A percentile compares a stretch with the other conserved stretches of the same genome.
These are phyloP conservation scores for Zymoseptoria ardabiliae DNA, from an alignment of 2,329 filamentous ascomycete genomes.

Conservation along the genomic window DNA sequence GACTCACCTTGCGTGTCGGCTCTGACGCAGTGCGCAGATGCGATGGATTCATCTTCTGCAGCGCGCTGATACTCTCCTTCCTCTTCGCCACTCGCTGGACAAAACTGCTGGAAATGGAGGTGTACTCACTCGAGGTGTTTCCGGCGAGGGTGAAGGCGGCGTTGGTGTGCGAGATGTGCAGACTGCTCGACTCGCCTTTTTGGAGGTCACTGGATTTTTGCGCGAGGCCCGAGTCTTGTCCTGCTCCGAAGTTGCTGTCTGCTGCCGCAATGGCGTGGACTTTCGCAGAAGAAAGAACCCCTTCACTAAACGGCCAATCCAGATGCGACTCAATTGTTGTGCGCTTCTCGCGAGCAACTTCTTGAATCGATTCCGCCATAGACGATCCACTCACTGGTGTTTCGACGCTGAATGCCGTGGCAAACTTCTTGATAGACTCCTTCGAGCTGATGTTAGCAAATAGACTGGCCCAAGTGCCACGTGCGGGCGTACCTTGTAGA, in stretches of 20 bases:
- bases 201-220: too few relatives aligned
- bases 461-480: background rate
- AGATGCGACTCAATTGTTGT: background rate
- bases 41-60: background rate
- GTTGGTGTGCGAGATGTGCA: background rate
- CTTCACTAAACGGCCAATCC: background rate
- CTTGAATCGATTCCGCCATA: background rate
- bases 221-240: too few relatives aligned
- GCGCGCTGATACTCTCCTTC: background rate
- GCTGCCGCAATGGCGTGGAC: background rate
- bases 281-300: background rate
- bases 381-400: background rate
- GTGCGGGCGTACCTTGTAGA: background rate
- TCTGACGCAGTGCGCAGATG: background rate
- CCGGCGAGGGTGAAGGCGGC: background rate
- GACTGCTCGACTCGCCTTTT: too few relatives aligned
- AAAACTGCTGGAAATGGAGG: background rate
- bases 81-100: background rate
- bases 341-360: background rate
- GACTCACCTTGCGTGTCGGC: background rate
- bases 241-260: too few relatives aligned
- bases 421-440: background rate
- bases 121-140: background rate
- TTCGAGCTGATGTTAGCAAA: background rate
- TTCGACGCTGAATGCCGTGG: background rate